Conservation (phyloP, 805 yeast species). For the Ogataea neopini region DNA sequence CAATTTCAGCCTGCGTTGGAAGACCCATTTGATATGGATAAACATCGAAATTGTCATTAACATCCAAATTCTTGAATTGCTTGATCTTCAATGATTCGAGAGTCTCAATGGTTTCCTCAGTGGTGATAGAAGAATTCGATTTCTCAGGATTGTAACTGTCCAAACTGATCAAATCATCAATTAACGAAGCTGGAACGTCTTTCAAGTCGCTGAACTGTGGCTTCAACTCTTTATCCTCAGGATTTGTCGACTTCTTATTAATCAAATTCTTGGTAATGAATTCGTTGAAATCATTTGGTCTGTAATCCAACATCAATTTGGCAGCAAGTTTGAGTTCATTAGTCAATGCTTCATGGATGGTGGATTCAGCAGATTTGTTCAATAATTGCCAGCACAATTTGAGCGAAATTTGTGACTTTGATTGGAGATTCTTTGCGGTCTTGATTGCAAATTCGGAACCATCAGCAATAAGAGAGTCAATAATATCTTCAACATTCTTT, state of each 20-base stretch:
- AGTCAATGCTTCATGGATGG: slow-evolving; percentile 65
- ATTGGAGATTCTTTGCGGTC: slow-evolving; percentile 54
- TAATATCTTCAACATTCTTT: slow-evolving; percentile 52
- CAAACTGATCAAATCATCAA: slow-evolving; percentile 46
- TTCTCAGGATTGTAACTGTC: slow-evolving; percentile 30
- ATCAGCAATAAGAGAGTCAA: slow-evolving; percentile 51
- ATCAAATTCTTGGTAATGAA: slow-evolving; percentile 55
- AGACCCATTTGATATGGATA: slow-evolving; percentile 73
- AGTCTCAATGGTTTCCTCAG: slow-evolving; percentile 21
- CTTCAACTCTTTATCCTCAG: slow-evolving; percentile 27
- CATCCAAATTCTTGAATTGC: slow-evolving; percentile 35
- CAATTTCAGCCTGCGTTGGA: slow-evolving; percentile 70
- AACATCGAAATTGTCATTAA: slow-evolving; percentile 38
- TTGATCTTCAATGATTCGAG: slow-evolving; percentile 41
- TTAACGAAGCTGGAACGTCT: slow-evolving; percentile 63
- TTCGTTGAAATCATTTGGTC: slow-evolving; percentile 47
- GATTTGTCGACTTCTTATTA: slow-evolving; percentile 39
- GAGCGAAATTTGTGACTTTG: slow-evolving; percentile 78
- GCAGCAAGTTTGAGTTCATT: slow-evolving; percentile 77
- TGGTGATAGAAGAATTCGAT: slow-evolving; percentile 10
- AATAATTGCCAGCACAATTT: slow-evolving; percentile 70
- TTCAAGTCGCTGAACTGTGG: slow-evolving; percentile 49
- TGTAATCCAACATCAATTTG: slow-evolving; percentile 61
- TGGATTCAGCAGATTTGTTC: slow-evolving; percentile 56
- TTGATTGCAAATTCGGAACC: slow-evolving; percentile 66